These are phyloP conservation scores for Cordyceps militaris DNA, from an alignment of 2,329 filamentous ascomycete genomes.

Conservation along the genomic window DNA sequence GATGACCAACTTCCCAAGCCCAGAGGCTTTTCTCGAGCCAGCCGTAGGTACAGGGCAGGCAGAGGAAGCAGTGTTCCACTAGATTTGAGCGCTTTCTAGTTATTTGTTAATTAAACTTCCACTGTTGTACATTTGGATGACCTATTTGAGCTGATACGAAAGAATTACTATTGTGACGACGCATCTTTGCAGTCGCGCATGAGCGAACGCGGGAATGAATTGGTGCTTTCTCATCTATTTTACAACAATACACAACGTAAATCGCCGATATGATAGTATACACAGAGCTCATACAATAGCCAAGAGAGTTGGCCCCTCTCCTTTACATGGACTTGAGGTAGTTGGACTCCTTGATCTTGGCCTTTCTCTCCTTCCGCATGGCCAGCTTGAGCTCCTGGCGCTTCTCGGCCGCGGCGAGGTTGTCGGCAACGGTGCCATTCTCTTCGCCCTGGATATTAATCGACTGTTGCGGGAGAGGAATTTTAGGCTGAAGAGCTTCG, in stretches of 20 bases:
- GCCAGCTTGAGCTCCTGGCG: conserved; percentile 60
- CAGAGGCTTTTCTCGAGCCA: conserved; percentile 66
- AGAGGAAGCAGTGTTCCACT: conserved; percentile 90
- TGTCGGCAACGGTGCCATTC: conserved; percentile 35
- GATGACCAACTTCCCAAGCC: conserved; percentile 80
- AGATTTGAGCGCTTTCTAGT: conserved; percentile 58
- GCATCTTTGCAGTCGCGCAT: too few relatives aligned
- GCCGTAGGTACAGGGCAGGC: conserved; percentile 79
- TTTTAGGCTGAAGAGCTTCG: conserved; percentile 57
- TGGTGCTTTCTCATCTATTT: conserved; percentile 9
- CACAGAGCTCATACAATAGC: conserved; percentile 12
- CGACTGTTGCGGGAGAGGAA: conserved; percentile 70
- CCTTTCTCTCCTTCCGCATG: conserved; percentile 68
- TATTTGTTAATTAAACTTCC: conserved; percentile 10
- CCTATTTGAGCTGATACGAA: background rate
- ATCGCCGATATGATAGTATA: conserved; percentile 21
- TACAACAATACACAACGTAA: conserved; percentile 7
- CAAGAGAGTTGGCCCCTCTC: background rate
- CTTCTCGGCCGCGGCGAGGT: conserved; percentile 40
- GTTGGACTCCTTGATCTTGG: conserved; percentile 76
- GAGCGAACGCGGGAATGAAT: background rate
- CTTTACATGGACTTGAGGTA: conserved; percentile 73
- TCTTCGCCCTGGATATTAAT: conserved; percentile 59
- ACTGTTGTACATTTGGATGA: background rate
- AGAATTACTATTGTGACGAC: background rate